phyloP scores from a whole-genome alignment of 129 eudicot genomes.

The Pseudognaphalium luteoalbum region DNA sequence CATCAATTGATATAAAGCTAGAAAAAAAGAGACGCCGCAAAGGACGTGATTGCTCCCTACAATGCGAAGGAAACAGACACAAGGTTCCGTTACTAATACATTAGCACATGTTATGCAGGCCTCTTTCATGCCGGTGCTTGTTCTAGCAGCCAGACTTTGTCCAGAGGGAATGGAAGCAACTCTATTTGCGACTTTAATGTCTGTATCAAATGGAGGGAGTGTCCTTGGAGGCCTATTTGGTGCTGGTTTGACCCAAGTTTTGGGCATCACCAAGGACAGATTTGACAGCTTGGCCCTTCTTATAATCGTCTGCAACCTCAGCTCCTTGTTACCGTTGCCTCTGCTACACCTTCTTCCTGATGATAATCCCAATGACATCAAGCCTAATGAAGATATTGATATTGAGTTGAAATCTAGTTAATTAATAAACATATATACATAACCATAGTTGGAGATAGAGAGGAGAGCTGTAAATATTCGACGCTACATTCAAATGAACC shows the following conservation, averaged over 20 bases:
- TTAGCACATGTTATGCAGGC: conserved; percentile 49
- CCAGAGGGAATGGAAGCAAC: conserved; percentile 99
- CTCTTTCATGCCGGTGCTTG: conserved; percentile 97
- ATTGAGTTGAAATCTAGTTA: conserved; percentile 63
- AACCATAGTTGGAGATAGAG: background rate
- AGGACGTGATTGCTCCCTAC: too few relatives aligned
- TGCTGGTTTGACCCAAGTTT: conserved; percentile 77
- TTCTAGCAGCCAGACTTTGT: conserved; percentile 87
- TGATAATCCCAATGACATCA: conserved; percentile 49
- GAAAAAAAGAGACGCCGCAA: too few relatives aligned
- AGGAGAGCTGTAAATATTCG: conserved; percentile 18
- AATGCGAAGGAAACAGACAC: background rate
- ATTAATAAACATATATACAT: background rate
- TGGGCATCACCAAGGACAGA: conserved; percentile 83
- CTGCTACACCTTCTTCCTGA: conserved; percentile 81
- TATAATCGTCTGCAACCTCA: conserved; percentile 80
- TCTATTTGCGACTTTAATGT: conserved; percentile 94
- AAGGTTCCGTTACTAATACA: background rate
- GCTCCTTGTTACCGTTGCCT: conserved; percentile 87
- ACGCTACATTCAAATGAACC: conserved; percentile 10
- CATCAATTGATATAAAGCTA: too few relatives aligned
- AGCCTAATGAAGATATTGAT: conserved; percentile 42
- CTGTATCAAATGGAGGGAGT: conserved; percentile 86
- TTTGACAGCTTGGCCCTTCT: conserved; percentile 73
- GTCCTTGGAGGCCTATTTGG: conserved; percentile 90